Percentiles rank a stretch among this genome's conserved stretches.
Evolutionary conservation across 106 monocot species (phyloP).

Genomic region (Chionographis japonica): DNA sequence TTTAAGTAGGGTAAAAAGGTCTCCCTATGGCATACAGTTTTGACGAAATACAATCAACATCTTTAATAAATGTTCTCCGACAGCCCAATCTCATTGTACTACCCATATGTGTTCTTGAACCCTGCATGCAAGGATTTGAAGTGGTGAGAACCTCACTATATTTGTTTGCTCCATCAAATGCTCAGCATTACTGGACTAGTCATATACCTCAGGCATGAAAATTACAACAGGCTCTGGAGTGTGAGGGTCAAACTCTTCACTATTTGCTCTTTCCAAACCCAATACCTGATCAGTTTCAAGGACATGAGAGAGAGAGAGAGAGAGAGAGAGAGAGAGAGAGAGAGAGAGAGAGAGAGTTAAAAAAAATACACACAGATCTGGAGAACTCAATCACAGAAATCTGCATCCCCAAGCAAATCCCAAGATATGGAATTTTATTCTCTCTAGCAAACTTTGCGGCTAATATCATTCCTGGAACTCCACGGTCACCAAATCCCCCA

Average conservation of each 20-base stretch:
- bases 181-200: neutral
- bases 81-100: conserved; percentile 76
- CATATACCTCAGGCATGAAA: conserved; percentile 79
- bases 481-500: conserved; percentile 84
- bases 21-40: conserved; percentile 44
- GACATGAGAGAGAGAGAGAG: neutral
- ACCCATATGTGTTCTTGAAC: conserved; percentile 81
- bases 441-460: conserved; percentile 85
- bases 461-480: conserved; percentile 81
- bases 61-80: conserved; percentile 54
- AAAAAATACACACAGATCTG: conserved; percentile 40
- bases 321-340: neutral
- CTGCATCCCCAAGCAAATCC: conserved; percentile 89
- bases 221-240: conserved; percentile 57
- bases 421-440: conserved; percentile 73
- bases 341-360: neutral
- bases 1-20: neutral
- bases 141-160: neutral
- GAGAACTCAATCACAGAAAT: conserved; percentile 80
- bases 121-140: conserved; percentile 26
- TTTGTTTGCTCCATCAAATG: neutral
- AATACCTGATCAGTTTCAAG: conserved; percentile 26
- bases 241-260: conserved; percentile 71
- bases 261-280: conserved; percentile 63
- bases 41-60: conserved; percentile 52